Evolutionary conservation across 192 early-diverging fungal species (phyloP).

Genomic region (Obelidium mucronatum): DNA sequence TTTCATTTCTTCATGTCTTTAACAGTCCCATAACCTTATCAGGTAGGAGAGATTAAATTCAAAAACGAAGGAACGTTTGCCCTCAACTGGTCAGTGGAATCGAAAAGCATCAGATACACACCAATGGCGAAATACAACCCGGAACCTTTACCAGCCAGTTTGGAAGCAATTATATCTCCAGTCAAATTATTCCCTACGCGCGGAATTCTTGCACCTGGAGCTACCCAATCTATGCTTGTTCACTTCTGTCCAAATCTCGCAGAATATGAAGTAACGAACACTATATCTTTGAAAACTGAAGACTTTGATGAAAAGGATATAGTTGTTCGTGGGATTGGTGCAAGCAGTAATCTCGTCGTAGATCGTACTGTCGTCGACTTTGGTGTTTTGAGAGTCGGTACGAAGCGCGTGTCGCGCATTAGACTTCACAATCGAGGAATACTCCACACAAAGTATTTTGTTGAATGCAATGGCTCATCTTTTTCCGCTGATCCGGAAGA

Average conservation of each 20-base stretch:
- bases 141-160: conserved; percentile 41
- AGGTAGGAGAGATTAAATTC: conserved; percentile 53
- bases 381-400: conserved; percentile 59
- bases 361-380: conserved; percentile 48
- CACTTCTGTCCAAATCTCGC: conserved; percentile 56
- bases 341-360: conserved; percentile 46
- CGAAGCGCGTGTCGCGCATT: conserved; percentile 38
- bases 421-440: conserved; percentile 56
- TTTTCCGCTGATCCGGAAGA: conserved; percentile 64
- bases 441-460: conserved; percentile 56
- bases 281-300: conserved; percentile 48
- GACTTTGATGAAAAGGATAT: conserved; percentile 56
- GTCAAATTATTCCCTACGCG: conserved; percentile 51
- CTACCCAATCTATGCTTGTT: conserved; percentile 57
- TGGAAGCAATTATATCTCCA: conserved; percentile 42
- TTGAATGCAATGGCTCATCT: conserved; percentile 54
- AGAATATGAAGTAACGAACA: conserved; percentile 52
- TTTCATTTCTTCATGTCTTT: background rate
- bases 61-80: conserved; percentile 55
- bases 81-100: conserved; percentile 51
- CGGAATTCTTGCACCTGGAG: conserved; percentile 53
- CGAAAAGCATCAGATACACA: conserved; percentile 29
- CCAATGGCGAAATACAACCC: conserved; percentile 50
- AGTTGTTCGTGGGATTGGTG: conserved; percentile 56
- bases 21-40: background rate